These are phyloP conservation scores for Cornus controversa DNA, from an alignment of 148 eudicot genomes.

Conservation along the genomic window DNA sequence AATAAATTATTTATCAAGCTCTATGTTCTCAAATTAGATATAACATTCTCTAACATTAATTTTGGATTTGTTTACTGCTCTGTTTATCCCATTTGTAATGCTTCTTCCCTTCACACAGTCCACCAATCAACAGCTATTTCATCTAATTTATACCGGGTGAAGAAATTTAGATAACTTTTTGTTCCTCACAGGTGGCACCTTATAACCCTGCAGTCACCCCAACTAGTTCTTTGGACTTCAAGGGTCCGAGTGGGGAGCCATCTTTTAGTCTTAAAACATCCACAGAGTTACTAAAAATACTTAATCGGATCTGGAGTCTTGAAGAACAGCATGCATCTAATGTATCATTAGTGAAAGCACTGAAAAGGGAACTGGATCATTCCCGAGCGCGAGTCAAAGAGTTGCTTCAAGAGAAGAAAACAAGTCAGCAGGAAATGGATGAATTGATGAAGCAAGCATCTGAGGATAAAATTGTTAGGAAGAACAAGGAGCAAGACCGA, in stretches of 20 bases:
- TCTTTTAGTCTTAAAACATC: conserved; percentile 67
- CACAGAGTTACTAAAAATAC: conserved; percentile 70
- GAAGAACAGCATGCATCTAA: conserved; percentile 79
- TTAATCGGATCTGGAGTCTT: conserved; percentile 82
- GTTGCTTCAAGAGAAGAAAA: conserved; percentile 63
- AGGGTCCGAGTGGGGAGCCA: conserved; percentile 46
- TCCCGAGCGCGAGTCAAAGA: conserved; percentile 47
- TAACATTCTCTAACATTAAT: not conserved
- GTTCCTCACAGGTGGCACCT: conserved; percentile 53
- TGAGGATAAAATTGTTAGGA: conserved; percentile 34
- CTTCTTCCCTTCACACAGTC: not conserved
- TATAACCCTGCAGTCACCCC: conserved; percentile 54
- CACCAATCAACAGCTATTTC: not conserved
- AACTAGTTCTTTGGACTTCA: conserved; percentile 49
- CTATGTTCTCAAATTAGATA: not conserved
- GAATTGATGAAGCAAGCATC: conserved; percentile 49
- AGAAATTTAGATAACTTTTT: not conserved
- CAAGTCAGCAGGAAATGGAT: conserved; percentile 52
- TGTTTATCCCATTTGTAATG: not conserved
- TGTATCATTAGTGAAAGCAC: conserved; percentile 47
- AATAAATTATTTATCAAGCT: not conserved
- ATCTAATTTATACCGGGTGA: not conserved
- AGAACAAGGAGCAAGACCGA: conserved; percentile 52
- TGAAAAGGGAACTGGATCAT: conserved; percentile 58
- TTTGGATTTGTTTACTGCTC: not conserved